These are phyloP conservation scores for Hypsizygus marmoreus DNA, from an alignment of 768 basidiomycete species.

Conservation along the genomic window DNA sequence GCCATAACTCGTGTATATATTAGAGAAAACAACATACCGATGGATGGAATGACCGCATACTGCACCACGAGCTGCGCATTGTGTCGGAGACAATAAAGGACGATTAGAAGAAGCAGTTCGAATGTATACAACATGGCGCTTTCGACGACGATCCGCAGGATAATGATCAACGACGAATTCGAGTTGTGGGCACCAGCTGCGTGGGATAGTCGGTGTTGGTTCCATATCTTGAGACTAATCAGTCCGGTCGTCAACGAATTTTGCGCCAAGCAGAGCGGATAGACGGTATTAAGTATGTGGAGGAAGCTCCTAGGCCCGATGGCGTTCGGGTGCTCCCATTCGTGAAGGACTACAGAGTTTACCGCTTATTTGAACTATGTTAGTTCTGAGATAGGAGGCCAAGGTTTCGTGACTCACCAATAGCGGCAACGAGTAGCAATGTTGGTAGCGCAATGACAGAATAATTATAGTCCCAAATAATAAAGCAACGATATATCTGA, in stretches of 20 bases:
- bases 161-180: constrained; percentile 14
- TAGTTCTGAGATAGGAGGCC: background rate
- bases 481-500: constrained; percentile 27
- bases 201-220: constrained; percentile 22
- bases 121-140: constrained; percentile 33
- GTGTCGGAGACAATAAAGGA: constrained; percentile 24
- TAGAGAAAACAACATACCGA: constrained; percentile 22
- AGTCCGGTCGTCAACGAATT: constrained; percentile 28
- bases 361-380: too few relatives aligned
- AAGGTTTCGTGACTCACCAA: constrained; percentile 11
- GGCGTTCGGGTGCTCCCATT: constrained; percentile 21
- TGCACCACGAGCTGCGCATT: constrained; percentile 29
- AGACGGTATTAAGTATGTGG: constrained; percentile 2
- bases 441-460: constrained; percentile 22
- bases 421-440: constrained; percentile 17
- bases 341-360: constrained; percentile 17
- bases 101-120: constrained; percentile 26
- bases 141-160: constrained; percentile 32
- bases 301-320: background rate
- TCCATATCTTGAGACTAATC: constrained; percentile 25
- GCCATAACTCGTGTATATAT: background rate
- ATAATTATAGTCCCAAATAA: constrained; percentile 24
- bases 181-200: constrained; percentile 15
- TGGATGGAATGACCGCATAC: constrained; percentile 27
- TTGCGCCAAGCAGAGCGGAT: constrained; percentile 12